Base-by-base conservation (phyloP, 2,329 filamentous ascomycete genomes). In the Chaetomium olivaceum region DNA sequence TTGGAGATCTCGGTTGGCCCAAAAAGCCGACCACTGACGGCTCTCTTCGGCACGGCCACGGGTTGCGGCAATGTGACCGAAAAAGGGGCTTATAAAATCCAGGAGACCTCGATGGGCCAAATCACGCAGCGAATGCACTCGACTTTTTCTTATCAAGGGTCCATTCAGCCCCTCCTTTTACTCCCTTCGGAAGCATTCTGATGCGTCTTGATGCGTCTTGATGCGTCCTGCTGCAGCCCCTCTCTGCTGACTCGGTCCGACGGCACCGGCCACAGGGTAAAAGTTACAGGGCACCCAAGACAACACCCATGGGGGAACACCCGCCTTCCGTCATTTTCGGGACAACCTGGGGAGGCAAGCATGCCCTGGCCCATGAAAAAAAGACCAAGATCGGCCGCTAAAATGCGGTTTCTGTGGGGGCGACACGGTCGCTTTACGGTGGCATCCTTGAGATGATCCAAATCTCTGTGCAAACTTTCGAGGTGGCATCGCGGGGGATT, bases 361-460 rank as follows among this genome's bases (percentile, higher is more conserved):
- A 36, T 51, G 43, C 16, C 27, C 43, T 36, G 36, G 43, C 21
- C 27, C 27, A 9, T n/a, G 12, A 25, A 27, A 51, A n/a, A 12
- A 25, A 23, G 21, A 36, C 50, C 21, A 21, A 27, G 59, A 61
- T 61, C 59, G 16, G 59, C 60, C 63, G 31, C 62, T 60, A 60
- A 60, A 55, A 48, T 51, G 56, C 25, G 58, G 16, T 50, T 46
- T 4, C 27, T 59, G 54, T 27, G 46, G 59, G 43, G 54, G 29
- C 12, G 14, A 52, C 14, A 54, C 9, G 25, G n/a, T 52, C 19
- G 48, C 29, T 31, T 56, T 43, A 48, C 39, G 60, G 63, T 63
- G 56, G 55, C 25, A 66, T 62, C 56, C 61, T 33, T 39, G 66
- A 64, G 68, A 63, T 65, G 66, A 69, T 68, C 66, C 65, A 69